Percentiles rank a stretch among this genome's conserved stretches.
Evolutionary conservation across 202 grass and related monocot genomes (phyloP).

Genomic region (Elaeis oleifera): DNA sequence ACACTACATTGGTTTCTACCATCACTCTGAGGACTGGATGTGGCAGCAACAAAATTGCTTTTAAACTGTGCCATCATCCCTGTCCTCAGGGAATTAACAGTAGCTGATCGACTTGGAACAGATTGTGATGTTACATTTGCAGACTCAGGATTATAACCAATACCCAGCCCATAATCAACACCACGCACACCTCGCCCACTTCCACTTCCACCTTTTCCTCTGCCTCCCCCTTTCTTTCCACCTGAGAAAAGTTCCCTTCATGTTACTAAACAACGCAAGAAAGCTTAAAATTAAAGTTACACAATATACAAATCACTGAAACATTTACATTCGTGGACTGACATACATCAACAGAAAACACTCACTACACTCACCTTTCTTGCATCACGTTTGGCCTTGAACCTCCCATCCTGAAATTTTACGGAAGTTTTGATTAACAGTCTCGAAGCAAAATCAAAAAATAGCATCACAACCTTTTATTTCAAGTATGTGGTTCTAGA

Average conservation of each 20-base stretch:
- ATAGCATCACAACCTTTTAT: too few relatives aligned
- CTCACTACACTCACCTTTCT: slow-evolving; percentile 54
- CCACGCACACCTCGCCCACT: slow-evolving; percentile 77
- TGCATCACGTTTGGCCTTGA: slow-evolving; percentile 82
- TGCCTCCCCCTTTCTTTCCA: slow-evolving; percentile 70
- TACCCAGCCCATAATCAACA: slow-evolving; percentile 94
- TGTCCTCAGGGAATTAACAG: slow-evolving; percentile 53
- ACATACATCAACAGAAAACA: background rate
- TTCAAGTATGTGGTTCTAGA: too few relatives aligned
- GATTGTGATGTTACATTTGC: slow-evolving; percentile 42
- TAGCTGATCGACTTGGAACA: slow-evolving; percentile 41
- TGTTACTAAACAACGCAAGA: slow-evolving; percentile 8
- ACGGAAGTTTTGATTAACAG: slow-evolving; percentile 10
- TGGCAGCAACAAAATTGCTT: slow-evolving; percentile 79
- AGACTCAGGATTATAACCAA: slow-evolving; percentile 64
- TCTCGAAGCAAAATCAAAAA: background rate
- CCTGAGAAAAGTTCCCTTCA: slow-evolving; percentile 38
- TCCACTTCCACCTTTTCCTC: slow-evolving; percentile 65
- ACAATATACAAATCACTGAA: too few relatives aligned
- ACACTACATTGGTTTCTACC: slow-evolving; percentile 15
- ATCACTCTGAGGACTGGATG: slow-evolving; percentile 36
- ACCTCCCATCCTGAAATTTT: slow-evolving; percentile 77
- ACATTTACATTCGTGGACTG: too few relatives aligned
- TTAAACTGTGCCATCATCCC: slow-evolving; percentile 91
- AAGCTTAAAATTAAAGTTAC: background rate